phyloP scores from a whole-genome alignment of 495 filamentous ascomycete genomes.

The Aspergillus incahuasiensis region DNA sequence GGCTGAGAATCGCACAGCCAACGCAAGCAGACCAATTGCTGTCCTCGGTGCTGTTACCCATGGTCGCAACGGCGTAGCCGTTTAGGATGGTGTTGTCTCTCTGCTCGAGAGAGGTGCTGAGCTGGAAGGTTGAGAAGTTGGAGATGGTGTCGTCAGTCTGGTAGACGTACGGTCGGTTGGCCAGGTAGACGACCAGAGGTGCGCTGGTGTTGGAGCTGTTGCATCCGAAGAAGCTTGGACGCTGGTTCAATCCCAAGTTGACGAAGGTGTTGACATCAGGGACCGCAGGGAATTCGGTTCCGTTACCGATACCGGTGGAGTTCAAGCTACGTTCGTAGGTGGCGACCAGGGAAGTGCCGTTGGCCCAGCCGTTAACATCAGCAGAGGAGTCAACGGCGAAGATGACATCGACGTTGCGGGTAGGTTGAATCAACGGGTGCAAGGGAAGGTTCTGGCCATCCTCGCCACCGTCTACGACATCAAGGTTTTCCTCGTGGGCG shows the following conservation, averaged over 20 bases:
- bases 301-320: slow-evolving; percentile 57
- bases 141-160: slow-evolving; percentile 26
- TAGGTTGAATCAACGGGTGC: slow-evolving; percentile 73
- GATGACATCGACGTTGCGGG: slow-evolving; percentile 76
- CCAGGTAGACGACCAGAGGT: slow-evolving; percentile 79
- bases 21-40: slow-evolving; percentile 69
- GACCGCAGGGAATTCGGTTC: slow-evolving; percentile 73
- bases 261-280: slow-evolving; percentile 81
- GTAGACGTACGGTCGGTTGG: slow-evolving; percentile 72
- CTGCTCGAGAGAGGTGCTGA: slow-evolving; percentile 52
- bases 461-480: slow-evolving; percentile 79
- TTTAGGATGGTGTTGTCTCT: slow-evolving; percentile 75
- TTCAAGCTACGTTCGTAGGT: slow-evolving; percentile 69
- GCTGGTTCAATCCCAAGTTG: slow-evolving; percentile 74
- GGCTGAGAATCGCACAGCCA: slow-evolving; percentile 73
- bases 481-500: slow-evolving; percentile 50
- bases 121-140: slow-evolving; percentile 69
- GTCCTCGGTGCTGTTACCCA: slow-evolving; percentile 70
- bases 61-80: slow-evolving; percentile 74
- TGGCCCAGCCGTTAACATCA: slow-evolving; percentile 77
- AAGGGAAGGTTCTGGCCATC: slow-evolving; percentile 87
- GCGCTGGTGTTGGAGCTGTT: slow-evolving; percentile 52
- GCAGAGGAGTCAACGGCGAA: slow-evolving; percentile 85
- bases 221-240: slow-evolving; percentile 91
- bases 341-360: slow-evolving; percentile 76